These are phyloP conservation scores for Sextonia rubra DNA, from an alignment of 164 flowering plant species.

Conservation along the genomic window DNA sequence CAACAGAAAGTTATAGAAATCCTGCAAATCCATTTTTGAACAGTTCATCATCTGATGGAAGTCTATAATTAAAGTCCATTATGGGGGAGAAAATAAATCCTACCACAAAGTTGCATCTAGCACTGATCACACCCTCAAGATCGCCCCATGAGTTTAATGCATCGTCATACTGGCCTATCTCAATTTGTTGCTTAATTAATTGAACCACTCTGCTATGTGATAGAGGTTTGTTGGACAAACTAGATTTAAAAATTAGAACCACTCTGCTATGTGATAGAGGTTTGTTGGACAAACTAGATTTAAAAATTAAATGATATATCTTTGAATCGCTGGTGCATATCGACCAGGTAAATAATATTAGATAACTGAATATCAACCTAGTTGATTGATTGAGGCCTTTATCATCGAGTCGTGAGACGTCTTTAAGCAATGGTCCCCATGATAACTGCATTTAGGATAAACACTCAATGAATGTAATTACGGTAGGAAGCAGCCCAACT, in stretches of 20 bases:
- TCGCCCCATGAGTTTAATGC: constrained; percentile 59
- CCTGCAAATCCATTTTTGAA: constrained; percentile 34
- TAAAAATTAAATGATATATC: not conserved
- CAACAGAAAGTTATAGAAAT: constrained; percentile 76
- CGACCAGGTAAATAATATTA: not conserved
- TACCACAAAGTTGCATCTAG: constrained; percentile 67
- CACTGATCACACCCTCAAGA: constrained; percentile 43
- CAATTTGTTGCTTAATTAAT: constrained; percentile 54
- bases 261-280: too few species aligned
- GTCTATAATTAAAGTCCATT: not conserved
- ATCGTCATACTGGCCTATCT: constrained; percentile 34
- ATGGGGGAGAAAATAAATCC: not conserved
- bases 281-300: not conserved
- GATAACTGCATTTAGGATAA: constrained; percentile 44
- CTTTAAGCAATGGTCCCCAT: constrained; percentile 92
- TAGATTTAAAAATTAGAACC: too few species aligned
- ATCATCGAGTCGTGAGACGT: constrained; percentile 67
- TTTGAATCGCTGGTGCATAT: not conserved
- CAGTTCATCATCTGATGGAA: not conserved
- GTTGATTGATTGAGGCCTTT: constrained; percentile 47
- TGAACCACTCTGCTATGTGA: constrained; percentile 45
- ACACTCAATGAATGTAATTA: not conserved
- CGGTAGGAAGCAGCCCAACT: not conserved
- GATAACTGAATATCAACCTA: constrained; percentile 37
- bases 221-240: too few species aligned